phyloP scores from a whole-genome alignment of 768 basidiomycete genomes.

The Trametes punicea region DNA sequence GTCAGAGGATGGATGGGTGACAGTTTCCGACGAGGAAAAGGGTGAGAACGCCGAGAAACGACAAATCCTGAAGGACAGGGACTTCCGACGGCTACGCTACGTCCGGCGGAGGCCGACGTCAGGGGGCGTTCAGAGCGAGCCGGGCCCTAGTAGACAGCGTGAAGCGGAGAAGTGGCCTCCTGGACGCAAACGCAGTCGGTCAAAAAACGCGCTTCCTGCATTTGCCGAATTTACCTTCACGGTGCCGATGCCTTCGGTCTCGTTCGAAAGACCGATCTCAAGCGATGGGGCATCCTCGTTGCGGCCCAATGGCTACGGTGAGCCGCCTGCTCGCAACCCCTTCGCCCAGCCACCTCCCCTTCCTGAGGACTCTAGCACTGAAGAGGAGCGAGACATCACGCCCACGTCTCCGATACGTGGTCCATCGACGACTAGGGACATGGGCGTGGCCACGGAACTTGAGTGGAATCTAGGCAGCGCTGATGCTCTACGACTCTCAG shows the following conservation, averaged over 20 bases:
- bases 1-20: background rate
- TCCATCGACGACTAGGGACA: background rate
- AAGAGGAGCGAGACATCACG: conserved; percentile 7
- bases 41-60: background rate
- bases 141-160: background rate
- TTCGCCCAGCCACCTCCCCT: background rate
- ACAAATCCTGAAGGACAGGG: background rate
- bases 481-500: background rate
- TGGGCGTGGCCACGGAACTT: background rate
- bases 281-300: background rate
- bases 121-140: background rate
- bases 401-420: conserved; percentile 1
- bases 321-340: conserved; percentile 2
- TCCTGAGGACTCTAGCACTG: background rate
- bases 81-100: background rate
- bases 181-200: background rate
- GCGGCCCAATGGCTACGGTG: background rate
- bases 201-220: background rate
- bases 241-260: background rate
- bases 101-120: background rate
- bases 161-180: background rate
- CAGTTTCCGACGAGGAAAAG: background rate
- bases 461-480: background rate
- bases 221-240: conserved; percentile 15
- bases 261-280: background rate